phyloP scores from a whole-genome alignment of 1,139 yeast genomes.

The Sugiyamaella pinicola region DNA sequence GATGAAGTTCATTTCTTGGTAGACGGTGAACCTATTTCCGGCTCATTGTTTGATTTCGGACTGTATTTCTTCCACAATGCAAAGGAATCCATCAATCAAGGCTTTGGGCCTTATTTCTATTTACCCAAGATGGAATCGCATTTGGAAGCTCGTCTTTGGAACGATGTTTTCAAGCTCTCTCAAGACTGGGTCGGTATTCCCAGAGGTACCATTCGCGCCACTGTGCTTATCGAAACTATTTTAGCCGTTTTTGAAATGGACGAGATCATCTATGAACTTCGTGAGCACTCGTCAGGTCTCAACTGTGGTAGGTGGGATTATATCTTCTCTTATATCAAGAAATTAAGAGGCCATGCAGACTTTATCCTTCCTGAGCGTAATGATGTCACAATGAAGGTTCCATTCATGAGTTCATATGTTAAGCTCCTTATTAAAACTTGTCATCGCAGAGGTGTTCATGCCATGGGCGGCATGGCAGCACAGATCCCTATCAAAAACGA shows the following conservation, averaged over 20 bases:
- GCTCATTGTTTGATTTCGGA: constrained; percentile 77
- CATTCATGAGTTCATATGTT: constrained; percentile 73
- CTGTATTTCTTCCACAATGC: constrained; percentile 77
- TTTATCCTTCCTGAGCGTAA: constrained; percentile 71
- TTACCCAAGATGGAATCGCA: constrained; percentile 82
- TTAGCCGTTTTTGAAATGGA: constrained; percentile 82
- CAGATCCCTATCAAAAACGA: constrained; percentile 77
- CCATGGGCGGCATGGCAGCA: constrained; percentile 87
- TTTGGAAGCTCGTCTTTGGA: constrained; percentile 78
- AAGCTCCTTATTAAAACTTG: constrained; percentile 67
- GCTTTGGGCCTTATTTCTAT: constrained; percentile 77
- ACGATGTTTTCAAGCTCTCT: constrained; percentile 67
- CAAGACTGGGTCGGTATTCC: constrained; percentile 68
- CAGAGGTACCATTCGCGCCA: constrained; percentile 75
- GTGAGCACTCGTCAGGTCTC: constrained; percentile 74
- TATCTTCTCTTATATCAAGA: constrained; percentile 71
- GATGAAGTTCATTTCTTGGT: constrained; percentile 70
- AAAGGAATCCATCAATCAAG: constrained; percentile 57
- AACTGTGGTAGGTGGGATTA: constrained; percentile 88
- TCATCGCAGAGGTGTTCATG: constrained; percentile 75
- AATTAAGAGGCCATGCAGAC: constrained; percentile 63
- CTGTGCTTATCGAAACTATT: constrained; percentile 76
- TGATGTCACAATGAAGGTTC: constrained; percentile 74
- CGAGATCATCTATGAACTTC: constrained; percentile 73
- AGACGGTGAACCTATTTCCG: constrained; percentile 75